Evolutionary conservation across 106 monocot genomes (phyloP).

Genomic region (Triglochin maritima): DNA sequence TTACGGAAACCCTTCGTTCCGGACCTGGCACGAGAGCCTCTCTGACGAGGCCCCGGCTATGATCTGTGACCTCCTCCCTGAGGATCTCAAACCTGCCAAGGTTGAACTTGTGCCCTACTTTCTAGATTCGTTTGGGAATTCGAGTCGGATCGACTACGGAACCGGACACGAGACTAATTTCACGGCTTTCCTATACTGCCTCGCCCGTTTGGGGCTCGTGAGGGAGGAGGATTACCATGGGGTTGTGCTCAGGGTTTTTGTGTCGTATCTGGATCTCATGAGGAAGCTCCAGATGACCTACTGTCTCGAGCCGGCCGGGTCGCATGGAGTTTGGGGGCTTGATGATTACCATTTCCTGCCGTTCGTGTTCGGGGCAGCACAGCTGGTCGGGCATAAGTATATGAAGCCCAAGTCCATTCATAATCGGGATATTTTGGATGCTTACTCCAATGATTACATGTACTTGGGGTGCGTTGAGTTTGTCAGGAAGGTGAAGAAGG

Average conservation of each 20-base stretch:
- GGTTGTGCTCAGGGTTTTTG: slow-evolving; percentile 60
- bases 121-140: slow-evolving; percentile 85
- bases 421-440: slow-evolving; percentile 78
- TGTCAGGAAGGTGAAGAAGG: slow-evolving; percentile 94
- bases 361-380: slow-evolving; percentile 78
- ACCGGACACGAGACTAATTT: slow-evolving; percentile 97
- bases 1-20: slow-evolving; percentile 92
- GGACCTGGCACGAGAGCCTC: slow-evolving; percentile 62
- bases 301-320: slow-evolving; percentile 81
- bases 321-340: slow-evolving; percentile 92
- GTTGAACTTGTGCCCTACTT: slow-evolving; percentile 68
- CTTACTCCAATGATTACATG: slow-evolving; percentile 72
- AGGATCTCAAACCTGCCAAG: slow-evolving; percentile 24
- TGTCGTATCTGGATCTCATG: slow-evolving; percentile 57
- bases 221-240: slow-evolving; percentile 62
- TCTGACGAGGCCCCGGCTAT: slow-evolving; percentile 14
- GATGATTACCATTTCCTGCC: slow-evolving; percentile 96
- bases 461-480: slow-evolving; percentile 60
- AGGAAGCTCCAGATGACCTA: slow-evolving; percentile 67
- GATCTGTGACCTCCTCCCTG: slow-evolving; percentile 19
- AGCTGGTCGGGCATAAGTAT: slow-evolving; percentile 90
- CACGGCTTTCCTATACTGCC: slow-evolving; percentile 76
- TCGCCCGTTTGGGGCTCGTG: slow-evolving; percentile 65
- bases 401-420: slow-evolving; percentile 98
- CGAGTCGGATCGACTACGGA: slow-evolving; percentile 82